phyloP scores from a whole-genome alignment of 2,329 filamentous ascomycete genomes.

The Aspergillus sp. region DNA sequence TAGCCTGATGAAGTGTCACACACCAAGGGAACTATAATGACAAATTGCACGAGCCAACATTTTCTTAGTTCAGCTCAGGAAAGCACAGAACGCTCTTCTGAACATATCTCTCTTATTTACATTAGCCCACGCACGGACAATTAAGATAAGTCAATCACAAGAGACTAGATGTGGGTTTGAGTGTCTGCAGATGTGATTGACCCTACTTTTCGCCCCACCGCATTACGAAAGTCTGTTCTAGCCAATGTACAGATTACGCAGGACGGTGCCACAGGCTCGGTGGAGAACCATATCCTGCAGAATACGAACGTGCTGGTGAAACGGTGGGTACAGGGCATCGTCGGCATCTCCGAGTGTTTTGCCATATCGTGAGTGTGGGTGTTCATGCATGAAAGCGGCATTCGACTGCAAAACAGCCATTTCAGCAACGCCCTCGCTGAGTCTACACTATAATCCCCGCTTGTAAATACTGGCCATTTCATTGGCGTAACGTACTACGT shows the following conservation, averaged over 20 bases:
- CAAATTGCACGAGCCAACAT: background rate
- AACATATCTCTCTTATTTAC: background rate
- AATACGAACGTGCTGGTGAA: too few species aligned
- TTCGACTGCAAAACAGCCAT: background rate
- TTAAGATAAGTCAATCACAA: background rate
- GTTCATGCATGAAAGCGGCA: slow-evolving; percentile 1
- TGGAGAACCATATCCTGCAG: slow-evolving; percentile 7
- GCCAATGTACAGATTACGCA: slow-evolving; percentile 1
- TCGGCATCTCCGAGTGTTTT: too few species aligned
- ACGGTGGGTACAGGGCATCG: too few species aligned
- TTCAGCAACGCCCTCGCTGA: background rate
- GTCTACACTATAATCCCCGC: too few species aligned
- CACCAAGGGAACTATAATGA: background rate
- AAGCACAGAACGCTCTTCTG: background rate
- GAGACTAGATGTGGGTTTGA: background rate
- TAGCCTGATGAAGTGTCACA: background rate
- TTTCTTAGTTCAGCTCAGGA: background rate
- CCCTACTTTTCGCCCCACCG: background rate
- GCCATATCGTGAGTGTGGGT: too few species aligned
- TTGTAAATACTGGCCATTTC: too few species aligned
- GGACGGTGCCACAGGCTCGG: slow-evolving; percentile 7
- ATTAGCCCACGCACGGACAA: too few species aligned
- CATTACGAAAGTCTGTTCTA: background rate
- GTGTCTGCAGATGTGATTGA: background rate
- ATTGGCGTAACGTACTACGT: too few species aligned